phyloP scores from a whole-genome alignment of 116 monocot species.

The Cymodocea nodosa region DNA sequence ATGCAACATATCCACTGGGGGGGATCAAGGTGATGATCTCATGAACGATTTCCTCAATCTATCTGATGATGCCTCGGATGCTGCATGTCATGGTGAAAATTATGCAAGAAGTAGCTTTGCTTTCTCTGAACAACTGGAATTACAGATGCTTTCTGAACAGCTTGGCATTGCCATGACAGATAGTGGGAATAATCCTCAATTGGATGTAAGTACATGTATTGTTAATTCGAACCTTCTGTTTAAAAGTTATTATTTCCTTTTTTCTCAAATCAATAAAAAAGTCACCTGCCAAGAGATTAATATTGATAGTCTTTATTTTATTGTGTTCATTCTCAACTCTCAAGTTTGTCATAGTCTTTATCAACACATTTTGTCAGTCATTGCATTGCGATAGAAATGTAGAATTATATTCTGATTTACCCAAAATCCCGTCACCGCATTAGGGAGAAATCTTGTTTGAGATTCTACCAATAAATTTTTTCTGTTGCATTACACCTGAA shows the following conservation, averaged over 20 bases:
- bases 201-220: slow-evolving; percentile 55
- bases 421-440: too few species aligned
- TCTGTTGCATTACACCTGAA: neutral
- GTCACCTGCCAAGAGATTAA: too few species aligned
- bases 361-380: too few species aligned
- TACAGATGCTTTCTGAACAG: slow-evolving; percentile 78
- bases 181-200: slow-evolving; percentile 50
- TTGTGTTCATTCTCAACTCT: too few species aligned
- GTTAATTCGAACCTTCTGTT: neutral
- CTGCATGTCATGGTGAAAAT: slow-evolving; percentile 30
- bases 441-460: neutral
- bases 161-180: slow-evolving; percentile 83
- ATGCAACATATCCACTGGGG: slow-evolving; percentile 10
- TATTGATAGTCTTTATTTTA: too few species aligned
- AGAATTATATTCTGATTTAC: too few species aligned
- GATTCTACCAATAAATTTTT: neutral
- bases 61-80: slow-evolving; percentile 44
- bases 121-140: slow-evolving; percentile 56
- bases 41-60: slow-evolving; percentile 45
- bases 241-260: neutral
- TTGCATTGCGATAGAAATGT: too few species aligned
- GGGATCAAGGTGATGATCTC: slow-evolving; percentile 24
- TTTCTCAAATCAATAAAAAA: neutral
- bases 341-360: too few species aligned
- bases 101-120: slow-evolving; percentile 12